Evolutionary conservation across 2,329 filamentous ascomycete species (phyloP).

Genomic region (Pseudogymnoascus destructans): DNA sequence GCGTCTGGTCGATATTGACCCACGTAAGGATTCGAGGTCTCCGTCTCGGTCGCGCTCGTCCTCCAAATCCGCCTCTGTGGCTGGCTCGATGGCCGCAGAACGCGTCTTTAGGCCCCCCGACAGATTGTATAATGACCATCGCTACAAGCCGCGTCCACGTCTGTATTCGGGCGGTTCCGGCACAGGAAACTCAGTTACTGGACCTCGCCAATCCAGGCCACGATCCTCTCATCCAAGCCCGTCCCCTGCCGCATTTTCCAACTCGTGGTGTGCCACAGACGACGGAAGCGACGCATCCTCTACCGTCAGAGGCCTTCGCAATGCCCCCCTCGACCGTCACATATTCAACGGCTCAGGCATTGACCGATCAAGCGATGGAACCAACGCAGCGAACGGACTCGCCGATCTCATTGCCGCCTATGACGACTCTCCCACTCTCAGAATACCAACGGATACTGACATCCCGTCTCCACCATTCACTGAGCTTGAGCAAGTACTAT

Average conservation of each 20-base stretch:
- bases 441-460: background rate
- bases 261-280: background rate
- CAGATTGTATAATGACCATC: background rate
- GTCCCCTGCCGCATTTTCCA: background rate
- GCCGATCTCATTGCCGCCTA: background rate
- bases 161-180: background rate
- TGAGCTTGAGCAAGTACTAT: background rate
- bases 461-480: background rate
- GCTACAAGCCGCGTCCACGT: background rate
- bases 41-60: background rate
- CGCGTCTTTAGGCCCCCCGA: background rate
- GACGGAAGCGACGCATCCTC: background rate
- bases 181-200: background rate
- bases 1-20: background rate
- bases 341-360: background rate
- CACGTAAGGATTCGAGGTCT: background rate
- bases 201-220: background rate
- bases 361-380: background rate
- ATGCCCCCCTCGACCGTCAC: background rate
- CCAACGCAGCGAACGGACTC: background rate
- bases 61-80: background rate
- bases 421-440: background rate
- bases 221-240: background rate
- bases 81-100: background rate
- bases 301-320: background rate